Percentiles rank a stretch among this genome's conserved stretches.
These are phyloP conservation scores for Conringia planisiliqua DNA, from an alignment of 345 rosid species.

Conservation along the genomic window DNA sequence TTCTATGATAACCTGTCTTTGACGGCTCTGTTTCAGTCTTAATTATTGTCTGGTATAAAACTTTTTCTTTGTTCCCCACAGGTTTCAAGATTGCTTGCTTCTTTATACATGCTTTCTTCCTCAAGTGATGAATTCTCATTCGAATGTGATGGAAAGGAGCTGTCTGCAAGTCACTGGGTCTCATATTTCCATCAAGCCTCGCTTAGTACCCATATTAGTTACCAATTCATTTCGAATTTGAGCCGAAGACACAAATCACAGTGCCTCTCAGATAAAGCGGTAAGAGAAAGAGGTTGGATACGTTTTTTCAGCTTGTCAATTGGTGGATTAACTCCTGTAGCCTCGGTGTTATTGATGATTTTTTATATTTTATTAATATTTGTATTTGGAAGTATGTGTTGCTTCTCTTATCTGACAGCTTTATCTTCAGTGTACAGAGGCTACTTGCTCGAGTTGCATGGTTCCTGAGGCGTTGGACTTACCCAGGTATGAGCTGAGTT, in stretches of 20 bases:
- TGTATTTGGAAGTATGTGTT: background rate
- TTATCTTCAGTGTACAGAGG: constrained; percentile 42
- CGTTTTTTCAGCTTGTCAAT: constrained; percentile 13
- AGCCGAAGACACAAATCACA: constrained; percentile 35
- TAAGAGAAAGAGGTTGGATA: constrained; percentile 19
- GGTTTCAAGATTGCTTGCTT: constrained; percentile 81
- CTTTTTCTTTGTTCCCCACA: constrained; percentile 30
- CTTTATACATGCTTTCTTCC: constrained; percentile 56
- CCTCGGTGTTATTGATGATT: constrained; percentile 1
- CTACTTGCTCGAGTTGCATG: constrained; percentile 34
- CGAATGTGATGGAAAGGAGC: constrained; percentile 42
- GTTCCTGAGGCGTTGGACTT: constrained; percentile 34
- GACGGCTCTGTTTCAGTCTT: constrained; percentile 7
- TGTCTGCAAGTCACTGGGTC: constrained; percentile 87
- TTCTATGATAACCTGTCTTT: background rate
- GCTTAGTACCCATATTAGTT: constrained; percentile 65
- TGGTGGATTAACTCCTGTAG: constrained; percentile 5
- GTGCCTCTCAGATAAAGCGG: constrained; percentile 41
- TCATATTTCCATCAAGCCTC: constrained; percentile 96
- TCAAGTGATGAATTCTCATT: constrained; percentile 45
- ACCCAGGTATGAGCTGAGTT: constrained; percentile 48
- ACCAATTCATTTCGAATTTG: constrained; percentile 53
- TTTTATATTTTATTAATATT: background rate
- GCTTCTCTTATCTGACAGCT: constrained; percentile 23
- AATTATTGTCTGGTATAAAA: constrained; percentile 2